These are phyloP conservation scores for Agaricus blazei DNA, from an alignment of 768 basidiomycete genomes.

Conservation along the genomic window DNA sequence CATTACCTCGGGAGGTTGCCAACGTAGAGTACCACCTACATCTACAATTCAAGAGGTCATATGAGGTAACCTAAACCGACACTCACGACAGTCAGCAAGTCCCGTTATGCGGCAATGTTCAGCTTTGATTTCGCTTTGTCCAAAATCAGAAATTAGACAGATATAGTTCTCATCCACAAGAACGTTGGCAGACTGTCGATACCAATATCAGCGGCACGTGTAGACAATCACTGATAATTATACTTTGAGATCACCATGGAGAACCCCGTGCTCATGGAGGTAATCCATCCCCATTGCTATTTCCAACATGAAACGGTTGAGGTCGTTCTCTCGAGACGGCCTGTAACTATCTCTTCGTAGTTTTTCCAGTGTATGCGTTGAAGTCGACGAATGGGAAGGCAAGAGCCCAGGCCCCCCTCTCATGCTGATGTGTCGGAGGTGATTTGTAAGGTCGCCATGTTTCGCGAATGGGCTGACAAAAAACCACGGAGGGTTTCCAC, in stretches of 20 bases:
- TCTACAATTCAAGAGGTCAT: background rate
- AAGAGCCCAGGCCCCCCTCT: slow-evolving; percentile 14
- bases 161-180: slow-evolving; percentile 63
- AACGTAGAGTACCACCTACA: slow-evolving; percentile 60
- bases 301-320: slow-evolving; percentile 63
- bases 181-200: slow-evolving; percentile 61
- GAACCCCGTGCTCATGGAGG: slow-evolving; percentile 59
- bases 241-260: slow-evolving; percentile 82
- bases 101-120: slow-evolving; percentile 66
- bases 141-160: slow-evolving; percentile 81
- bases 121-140: slow-evolving; percentile 75
- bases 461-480: slow-evolving; percentile 71
- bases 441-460: slow-evolving; percentile 59
- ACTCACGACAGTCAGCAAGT: slow-evolving; percentile 38
- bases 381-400: slow-evolving; percentile 6
- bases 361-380: background rate
- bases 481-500: slow-evolving; percentile 71
- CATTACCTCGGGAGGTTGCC: slow-evolving; percentile 71
- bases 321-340: slow-evolving; percentile 30
- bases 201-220: background rate
- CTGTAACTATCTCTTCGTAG: background rate
- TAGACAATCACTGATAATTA: slow-evolving; percentile 9
- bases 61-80: background rate
- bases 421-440: slow-evolving; percentile 25
- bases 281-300: slow-evolving; percentile 86